Conservation (phyloP, 345 rosid genomes). For the Raphanus sativus region DNA sequence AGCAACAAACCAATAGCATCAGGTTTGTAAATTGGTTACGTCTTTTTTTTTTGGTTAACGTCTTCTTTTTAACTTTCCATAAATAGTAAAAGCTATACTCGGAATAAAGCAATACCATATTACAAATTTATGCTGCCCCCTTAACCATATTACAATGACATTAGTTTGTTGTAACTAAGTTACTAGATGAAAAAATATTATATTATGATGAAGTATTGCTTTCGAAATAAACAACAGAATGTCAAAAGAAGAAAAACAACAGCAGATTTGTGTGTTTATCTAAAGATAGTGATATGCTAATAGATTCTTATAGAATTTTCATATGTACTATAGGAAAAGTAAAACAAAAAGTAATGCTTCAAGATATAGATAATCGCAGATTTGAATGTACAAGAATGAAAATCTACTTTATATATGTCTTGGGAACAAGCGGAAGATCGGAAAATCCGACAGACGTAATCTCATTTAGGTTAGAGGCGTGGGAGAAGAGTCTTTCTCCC, state of each 20-base stretch:
- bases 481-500: conserved; percentile 13
- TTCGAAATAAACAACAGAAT: not conserved
- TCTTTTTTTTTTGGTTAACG: not conserved
- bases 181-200: no score
- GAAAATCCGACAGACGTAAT: conserved; percentile 24
- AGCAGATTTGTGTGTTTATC: not conserved
- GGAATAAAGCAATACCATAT: not conserved
- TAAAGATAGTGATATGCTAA: not conserved
- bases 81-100: not conserved
- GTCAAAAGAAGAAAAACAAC: not conserved
- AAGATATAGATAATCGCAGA: conserved; percentile 1
- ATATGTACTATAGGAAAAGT: not conserved
- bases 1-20: not conserved
- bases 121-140: not conserved
- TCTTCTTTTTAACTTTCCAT: not conserved
- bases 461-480: conserved; percentile 29
- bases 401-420: conserved; percentile 18
- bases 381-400: conserved; percentile 17
- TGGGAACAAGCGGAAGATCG: conserved; percentile 33
- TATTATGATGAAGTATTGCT: not conserved
- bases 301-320: not conserved
- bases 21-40: not conserved
- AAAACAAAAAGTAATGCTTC: not conserved
- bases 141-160: not conserved
- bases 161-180: not conserved